Evolutionary conservation across 148 eudicot genomes (phyloP), one percentile per base, ranked within the genome.

Genomic region (Camellia japonica): DNA sequence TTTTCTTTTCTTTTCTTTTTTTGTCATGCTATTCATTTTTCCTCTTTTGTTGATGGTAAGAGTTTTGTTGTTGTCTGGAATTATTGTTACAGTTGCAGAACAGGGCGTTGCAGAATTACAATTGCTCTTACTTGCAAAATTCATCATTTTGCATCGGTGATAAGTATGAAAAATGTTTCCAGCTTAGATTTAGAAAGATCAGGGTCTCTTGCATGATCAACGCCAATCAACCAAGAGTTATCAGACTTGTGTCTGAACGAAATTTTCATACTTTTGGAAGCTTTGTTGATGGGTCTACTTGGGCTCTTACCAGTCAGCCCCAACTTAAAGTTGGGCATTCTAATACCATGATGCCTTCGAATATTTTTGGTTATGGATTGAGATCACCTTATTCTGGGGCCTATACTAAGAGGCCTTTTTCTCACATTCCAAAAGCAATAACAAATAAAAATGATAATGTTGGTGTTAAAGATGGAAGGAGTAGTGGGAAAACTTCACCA

Each of bases 361-460:
- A 86, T 62, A 68, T 52, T 71, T 73, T 67, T 54, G 71, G 83
- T 82, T 77, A 63, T 82, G 80, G 88, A 42, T 60, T 62, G 62
- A 68, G 68, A 75, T 60, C 81, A 67, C 76, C 82, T 73, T 68
- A 78, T 81, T 60, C 60, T 76, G 87, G 62, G 56, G 83, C 66
- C 73, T 68, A 81, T 81, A 59, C 83, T 20, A 87, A 71, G 85
- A 92, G 91, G 83, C 63, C 77, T 49, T 91, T 91, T 71, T 91
- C 91, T 76, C 73, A 80, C 44, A 74, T 84, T 68, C 61, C 91
- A 62, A 88, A 76, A 49, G 84, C 80, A 58, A 85, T 66, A 56
- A 72, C 73, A 72, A 82, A 63, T 15, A 87, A 79, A 43, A 66
- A 65, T 76, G 78, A n/a, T 49, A 52, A 61, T 60, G 56, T 69